phyloP scores from a whole-genome alignment of 768 basidiomycete genomes.

The Albatrellus ellisii region DNA sequence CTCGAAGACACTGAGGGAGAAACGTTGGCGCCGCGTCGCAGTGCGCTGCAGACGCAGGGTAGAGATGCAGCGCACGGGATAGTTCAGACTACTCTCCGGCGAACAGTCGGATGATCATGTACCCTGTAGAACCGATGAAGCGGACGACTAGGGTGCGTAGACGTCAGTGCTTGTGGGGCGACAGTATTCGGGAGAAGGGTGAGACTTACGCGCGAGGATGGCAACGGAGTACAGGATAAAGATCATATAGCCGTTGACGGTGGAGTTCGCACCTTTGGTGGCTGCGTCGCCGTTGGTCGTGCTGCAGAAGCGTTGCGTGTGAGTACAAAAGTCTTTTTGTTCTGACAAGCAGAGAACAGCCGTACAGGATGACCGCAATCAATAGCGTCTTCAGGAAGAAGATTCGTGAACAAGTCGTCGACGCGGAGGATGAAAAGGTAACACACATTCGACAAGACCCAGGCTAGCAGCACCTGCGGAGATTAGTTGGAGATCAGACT shows the following conservation, averaged over 20 bases:
- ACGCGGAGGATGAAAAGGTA: conserved; percentile 2
- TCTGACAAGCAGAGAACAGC: conserved; percentile 16
- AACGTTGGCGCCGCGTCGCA: too few relatives aligned
- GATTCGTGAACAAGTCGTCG: conserved; percentile 6
- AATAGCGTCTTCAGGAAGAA: conserved; percentile 39
- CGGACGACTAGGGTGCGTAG: conserved; percentile 53
- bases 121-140: conserved; percentile 69
- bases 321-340: not conserved
- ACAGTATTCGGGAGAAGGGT: not conserved
- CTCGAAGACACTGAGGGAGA: too few relatives aligned
- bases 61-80: too few relatives aligned
- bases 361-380: conserved; percentile 62
- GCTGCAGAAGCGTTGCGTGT: conserved; percentile 16
- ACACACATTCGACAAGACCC: conserved; percentile 78
- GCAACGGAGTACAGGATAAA: conserved; percentile 84
- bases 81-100: conserved; percentile 86
- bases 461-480: conserved; percentile 78
- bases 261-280: conserved; percentile 29
- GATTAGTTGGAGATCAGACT: conserved; percentile 19
- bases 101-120: conserved; percentile 79
- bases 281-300: conserved; percentile 39
- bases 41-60: too few relatives aligned
- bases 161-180: too few relatives aligned
- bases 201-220: conserved; percentile 66
- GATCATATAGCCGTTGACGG: conserved; percentile 79